These are phyloP conservation scores for Trichocladium uniseriatum DNA, from an alignment of 495 filamentous ascomycete species.

Conservation along the genomic window DNA sequence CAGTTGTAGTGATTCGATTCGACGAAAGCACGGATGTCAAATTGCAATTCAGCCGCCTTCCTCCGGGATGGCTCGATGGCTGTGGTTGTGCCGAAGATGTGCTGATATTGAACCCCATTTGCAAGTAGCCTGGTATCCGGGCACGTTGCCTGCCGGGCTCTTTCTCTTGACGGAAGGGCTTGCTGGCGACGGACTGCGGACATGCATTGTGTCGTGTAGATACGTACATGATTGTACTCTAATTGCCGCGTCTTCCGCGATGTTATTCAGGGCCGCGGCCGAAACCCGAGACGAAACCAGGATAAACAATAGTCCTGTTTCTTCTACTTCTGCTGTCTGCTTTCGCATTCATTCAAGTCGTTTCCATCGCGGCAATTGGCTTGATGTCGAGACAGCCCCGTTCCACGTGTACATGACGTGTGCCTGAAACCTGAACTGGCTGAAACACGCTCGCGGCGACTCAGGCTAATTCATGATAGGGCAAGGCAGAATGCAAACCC, in stretches of 20 bases:
- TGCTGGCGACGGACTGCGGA: conserved; percentile 27
- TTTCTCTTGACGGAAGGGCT: conserved; percentile 3
- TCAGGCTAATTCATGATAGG: not conserved
- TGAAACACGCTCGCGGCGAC: not conserved
- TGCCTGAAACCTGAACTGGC: not conserved
- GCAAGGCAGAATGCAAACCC: too few species aligned
- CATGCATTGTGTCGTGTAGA: conserved; percentile 8
- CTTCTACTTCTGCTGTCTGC: too few species aligned
- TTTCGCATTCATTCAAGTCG: too few species aligned
- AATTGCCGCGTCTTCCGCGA: too few species aligned
- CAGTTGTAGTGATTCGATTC: not conserved
- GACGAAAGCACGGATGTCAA: conserved; percentile 91
- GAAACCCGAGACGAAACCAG: too few species aligned
- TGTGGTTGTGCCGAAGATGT: conserved; percentile 86
- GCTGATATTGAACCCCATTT: conserved; percentile 42
- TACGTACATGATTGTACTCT: too few species aligned
- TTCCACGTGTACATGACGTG: not conserved
- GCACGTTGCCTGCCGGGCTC: conserved; percentile 21
- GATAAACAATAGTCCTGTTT: too few species aligned
- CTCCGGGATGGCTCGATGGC: conserved; percentile 46
- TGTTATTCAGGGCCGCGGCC: too few species aligned
- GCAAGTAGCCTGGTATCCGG: conserved; percentile 35
- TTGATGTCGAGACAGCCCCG: not conserved
- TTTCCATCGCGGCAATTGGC: not conserved
- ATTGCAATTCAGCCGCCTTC: conserved; percentile 72